phyloP scores from a whole-genome alignment of 1,284 basidiomycete genomes.

The Boletus holoroseus region DNA sequence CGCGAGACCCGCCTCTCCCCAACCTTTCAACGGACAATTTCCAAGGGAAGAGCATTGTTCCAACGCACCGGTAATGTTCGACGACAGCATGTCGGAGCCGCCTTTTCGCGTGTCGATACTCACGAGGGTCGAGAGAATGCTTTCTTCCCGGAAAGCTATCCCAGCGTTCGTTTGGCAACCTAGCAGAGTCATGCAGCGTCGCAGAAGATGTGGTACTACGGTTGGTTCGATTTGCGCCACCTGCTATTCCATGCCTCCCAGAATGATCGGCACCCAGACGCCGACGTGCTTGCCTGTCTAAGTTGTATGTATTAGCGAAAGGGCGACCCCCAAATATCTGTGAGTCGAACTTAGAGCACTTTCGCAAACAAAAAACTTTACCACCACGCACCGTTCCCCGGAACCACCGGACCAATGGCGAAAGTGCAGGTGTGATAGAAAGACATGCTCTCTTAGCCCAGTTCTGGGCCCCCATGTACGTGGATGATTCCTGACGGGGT shows the following conservation, averaged over 20 bases:
- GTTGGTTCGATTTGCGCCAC: not conserved
- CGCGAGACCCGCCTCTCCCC: not conserved
- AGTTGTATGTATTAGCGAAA: not conserved
- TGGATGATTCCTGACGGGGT: constrained; percentile 21
- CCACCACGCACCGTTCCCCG: not conserved
- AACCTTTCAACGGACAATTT: not conserved
- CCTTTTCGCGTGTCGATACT: constrained; percentile 79
- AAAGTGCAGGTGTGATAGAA: constrained; percentile 10
- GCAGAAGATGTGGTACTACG: not conserved
- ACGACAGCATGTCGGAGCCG: constrained; percentile 76
- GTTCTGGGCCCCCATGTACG: not conserved
- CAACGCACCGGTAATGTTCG: constrained; percentile 75
- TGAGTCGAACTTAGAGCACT: constrained; percentile 4
- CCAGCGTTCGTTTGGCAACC: not conserved
- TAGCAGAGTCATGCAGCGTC: not conserved
- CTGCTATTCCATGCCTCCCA: not conserved
- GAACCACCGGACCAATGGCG: constrained; percentile 1
- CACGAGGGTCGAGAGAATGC: constrained; percentile 56
- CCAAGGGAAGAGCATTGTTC: not conserved
- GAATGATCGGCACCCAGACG: not conserved
- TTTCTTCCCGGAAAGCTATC: not conserved
- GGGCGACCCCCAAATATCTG: not conserved
- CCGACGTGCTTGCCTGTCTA: not conserved
- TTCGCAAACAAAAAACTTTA: not conserved
- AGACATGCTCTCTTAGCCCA: constrained; percentile 17